Evolutionary conservation across 148 eudicot species (phyloP).

Genomic region (Rhododendron mucronatum): DNA sequence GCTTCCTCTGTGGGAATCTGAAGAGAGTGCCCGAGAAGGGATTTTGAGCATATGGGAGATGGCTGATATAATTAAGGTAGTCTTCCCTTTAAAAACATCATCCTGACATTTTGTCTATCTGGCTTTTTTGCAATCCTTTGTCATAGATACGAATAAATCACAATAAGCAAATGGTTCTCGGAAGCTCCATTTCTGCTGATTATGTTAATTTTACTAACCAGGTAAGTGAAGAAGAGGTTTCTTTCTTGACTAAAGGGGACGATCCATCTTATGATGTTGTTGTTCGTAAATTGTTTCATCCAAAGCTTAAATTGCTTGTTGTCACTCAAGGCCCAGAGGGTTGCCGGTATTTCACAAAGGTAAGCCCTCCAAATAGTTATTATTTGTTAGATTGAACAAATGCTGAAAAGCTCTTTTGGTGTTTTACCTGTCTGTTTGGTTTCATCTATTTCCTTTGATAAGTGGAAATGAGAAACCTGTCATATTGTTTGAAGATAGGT

Average conservation of each 20-base stretch:
- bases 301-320: constrained; percentile 75
- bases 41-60: constrained; percentile 92
- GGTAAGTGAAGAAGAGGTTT: constrained; percentile 94
- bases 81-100: not conserved
- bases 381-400: not conserved
- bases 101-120: not conserved
- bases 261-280: constrained; percentile 91
- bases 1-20: constrained; percentile 96
- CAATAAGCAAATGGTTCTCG: not conserved
- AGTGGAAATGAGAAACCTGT: not conserved
- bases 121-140: not conserved
- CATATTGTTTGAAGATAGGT: not conserved
- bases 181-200: constrained; percentile 11
- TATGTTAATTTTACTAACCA: constrained; percentile 21
- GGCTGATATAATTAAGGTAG: constrained; percentile 94
- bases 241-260: constrained; percentile 82
- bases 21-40: constrained; percentile 85
- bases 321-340: constrained; percentile 81
- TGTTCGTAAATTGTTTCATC: constrained; percentile 85
- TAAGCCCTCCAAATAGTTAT: constrained; percentile 17
- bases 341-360: constrained; percentile 96
- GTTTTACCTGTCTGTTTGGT: not conserved
- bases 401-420: not conserved
- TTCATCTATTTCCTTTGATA: not conserved
- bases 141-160: not conserved